Base-by-base conservation (phyloP, 495 filamentous ascomycete species). In the Oleoguttula mirabilis region DNA sequence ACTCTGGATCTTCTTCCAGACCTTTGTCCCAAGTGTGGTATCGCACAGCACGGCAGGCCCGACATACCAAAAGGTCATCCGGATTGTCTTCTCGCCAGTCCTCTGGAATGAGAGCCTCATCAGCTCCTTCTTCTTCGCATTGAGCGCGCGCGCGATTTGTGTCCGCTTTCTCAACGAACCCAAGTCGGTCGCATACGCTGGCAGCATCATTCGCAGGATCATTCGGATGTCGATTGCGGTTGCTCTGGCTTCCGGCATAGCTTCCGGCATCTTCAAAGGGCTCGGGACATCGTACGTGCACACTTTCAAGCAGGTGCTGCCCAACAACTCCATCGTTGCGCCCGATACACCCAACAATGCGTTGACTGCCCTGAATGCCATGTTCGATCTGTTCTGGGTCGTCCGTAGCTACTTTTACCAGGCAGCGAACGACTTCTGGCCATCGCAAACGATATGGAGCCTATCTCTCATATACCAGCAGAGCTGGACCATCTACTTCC, bases 391-490 rank as follows among this genome's bases (percentile, higher is more conserved):
- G 25, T 28, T 28, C 25, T 28, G 25, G 25, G 7, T 28, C n/a
- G n/a, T n/a, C 7, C 7, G n/a, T 14, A 17, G 16, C 32, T 35
- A 10, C 32, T 35, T 7, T 37, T 10, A 15, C n/a, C 30, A 22
- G 3, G 37, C 38, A 32, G 32, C 41, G 7, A 22, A 44, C 41
- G 7, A 27, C 32, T 36, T 44, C 41, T 33, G 32, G 41, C 25
- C 41, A 23, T 12, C 39, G 39, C 41, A 56, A 7, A 35, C 32
- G 8, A 6, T 35, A 6, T 35, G 32, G 32, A 17, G 7, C 7
- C 32, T 17, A 7, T 10, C 32, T 7, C 10, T 35, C 10, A 35
- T 35, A 7, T 35, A 35, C 15, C 15, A 35, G 7, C 10, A 35
- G 15, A 17, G 32, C 32, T 35, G 8, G 10, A 35, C 32, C 32